Evolutionary conservation across 441 rosid genomes (phyloP).

Genomic region (Jatropha podagrica): DNA sequence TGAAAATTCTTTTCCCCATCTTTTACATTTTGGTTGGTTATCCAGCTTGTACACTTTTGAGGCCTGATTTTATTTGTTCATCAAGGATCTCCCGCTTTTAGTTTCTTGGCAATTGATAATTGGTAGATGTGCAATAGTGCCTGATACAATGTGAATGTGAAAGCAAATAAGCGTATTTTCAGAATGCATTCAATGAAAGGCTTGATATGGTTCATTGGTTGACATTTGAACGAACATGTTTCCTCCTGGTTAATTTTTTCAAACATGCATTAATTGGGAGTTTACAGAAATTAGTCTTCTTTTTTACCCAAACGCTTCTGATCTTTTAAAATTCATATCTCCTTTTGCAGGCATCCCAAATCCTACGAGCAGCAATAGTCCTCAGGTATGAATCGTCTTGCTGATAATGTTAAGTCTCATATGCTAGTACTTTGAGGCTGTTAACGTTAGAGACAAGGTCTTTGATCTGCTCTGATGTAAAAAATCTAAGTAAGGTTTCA

Average conservation of each 20-base stretch:
- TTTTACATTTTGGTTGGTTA: neutral
- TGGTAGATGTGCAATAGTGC: neutral
- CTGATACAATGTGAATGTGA: neutral
- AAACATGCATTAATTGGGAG: neutral
- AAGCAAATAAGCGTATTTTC: too few species aligned
- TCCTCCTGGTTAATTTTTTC: neutral
- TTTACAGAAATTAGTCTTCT: neutral
- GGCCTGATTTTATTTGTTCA: neutral
- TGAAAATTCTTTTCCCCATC: slow-evolving; percentile 12
- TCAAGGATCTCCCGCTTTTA: neutral
- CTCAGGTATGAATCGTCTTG: slow-evolving; percentile 46
- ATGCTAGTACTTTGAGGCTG: slow-evolving; percentile 11
- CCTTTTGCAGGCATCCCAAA: slow-evolving; percentile 53
- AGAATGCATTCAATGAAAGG: neutral
- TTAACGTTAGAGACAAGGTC: slow-evolving; percentile 27
- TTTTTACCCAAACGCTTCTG: neutral
- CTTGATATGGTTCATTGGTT: neutral
- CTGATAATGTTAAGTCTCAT: slow-evolving; percentile 12
- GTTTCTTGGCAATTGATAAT: neutral
- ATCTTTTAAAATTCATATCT: slow-evolving; percentile 16
- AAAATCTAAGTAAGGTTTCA: slow-evolving; percentile 8
- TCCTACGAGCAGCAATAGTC: slow-evolving; percentile 47
- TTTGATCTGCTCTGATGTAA: slow-evolving; percentile 30
- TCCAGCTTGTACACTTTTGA: neutral
- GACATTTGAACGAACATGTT: neutral